Evolutionary conservation across 2,329 filamentous ascomycete species (phyloP), one percentile per base, ranked within the genome.

Genomic region (Xylaria sp.): DNA sequence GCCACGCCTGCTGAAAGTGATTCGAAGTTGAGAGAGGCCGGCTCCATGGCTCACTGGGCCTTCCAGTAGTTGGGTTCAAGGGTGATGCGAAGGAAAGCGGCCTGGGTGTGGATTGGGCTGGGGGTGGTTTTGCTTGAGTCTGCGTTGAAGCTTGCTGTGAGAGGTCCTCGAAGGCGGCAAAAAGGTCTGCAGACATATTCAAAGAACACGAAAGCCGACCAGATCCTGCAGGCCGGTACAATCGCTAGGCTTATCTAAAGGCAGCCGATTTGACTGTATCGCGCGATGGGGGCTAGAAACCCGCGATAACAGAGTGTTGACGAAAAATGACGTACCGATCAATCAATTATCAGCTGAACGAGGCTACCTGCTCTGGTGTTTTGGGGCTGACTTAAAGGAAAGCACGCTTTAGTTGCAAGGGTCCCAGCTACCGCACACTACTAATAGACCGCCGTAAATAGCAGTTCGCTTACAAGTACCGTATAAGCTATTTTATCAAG

Each of bases 131-230:
- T 13, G 68, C 57, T 58, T 73, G 72, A 15, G 55, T 63, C 66
- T 73, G 73, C 60, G 63, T 72, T 41, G 69, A 73, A 55, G 61
- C 72, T 51, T 63, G 73, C 50, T 63, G 65, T 77, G 76, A 83
- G 72, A 84, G 81, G 74, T 81, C 82, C 75, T 86, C 88, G 73
- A 91, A 90, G 73, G 89, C 87, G 65, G 88, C 89, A 76, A 91
- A 89, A 66, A 91, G 85, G 79, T 91, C 88, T 70, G 88, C 87
- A 73, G 89, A 91, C 89, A 91, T 91, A 69, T 44, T 72, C 39
- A 50, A 65, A 59, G 46, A 51, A 15, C 37, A 39, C 28, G 8
- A 18, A 58, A 31, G 13, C 39, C 46, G 3, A 10, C 15, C 3
- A 13, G 23, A 9, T 8, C 7, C 20, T 6, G 39, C 25, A 48